Conservation (phyloP, 495 filamentous ascomycete genomes). For the Xeromyces bisporus region DNA sequence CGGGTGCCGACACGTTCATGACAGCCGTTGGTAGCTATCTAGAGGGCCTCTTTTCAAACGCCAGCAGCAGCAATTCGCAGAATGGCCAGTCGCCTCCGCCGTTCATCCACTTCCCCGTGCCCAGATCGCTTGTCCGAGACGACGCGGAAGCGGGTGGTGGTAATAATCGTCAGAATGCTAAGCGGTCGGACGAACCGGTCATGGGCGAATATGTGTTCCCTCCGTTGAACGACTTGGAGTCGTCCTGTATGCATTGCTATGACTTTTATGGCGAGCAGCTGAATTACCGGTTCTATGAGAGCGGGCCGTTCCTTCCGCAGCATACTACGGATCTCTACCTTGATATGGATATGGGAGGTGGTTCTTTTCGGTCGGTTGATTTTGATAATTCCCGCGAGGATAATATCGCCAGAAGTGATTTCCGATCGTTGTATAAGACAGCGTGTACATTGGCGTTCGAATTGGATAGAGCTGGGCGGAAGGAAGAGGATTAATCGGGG, state of each 20-base stretch:
- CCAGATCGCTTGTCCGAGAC: constrained; percentile 1
- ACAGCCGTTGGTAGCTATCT: constrained; percentile 9
- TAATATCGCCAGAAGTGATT: constrained; percentile 6
- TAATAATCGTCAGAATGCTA: too few relatives aligned
- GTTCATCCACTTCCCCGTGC: constrained; percentile 18
- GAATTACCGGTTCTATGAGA: constrained; percentile 16
- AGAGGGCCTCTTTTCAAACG: constrained; percentile 5
- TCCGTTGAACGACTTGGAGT: constrained; percentile 13
- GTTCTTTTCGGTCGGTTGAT: too few relatives aligned
- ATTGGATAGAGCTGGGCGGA: constrained; percentile 7
- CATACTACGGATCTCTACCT: constrained; percentile 16
- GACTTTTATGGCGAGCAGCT: constrained; percentile 15
- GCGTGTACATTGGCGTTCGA: constrained; percentile 24
- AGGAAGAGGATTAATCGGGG: too few relatives aligned
- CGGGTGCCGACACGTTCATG: constrained; percentile 1
- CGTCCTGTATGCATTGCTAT: constrained; percentile 14
- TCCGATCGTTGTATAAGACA: constrained; percentile 21
- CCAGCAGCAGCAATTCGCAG: background rate
- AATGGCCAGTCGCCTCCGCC: constrained; percentile 11
- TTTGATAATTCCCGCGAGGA: too few relatives aligned
- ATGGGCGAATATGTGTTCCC: constrained; percentile 21
- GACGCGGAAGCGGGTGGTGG: background rate
- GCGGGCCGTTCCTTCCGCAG: constrained; percentile 16
- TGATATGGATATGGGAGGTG: constrained; percentile 9
- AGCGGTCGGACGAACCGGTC: constrained; percentile 2